phyloP scores from a whole-genome alignment of 2,329 filamentous ascomycete species.

The Ceratocystis ficicola region DNA sequence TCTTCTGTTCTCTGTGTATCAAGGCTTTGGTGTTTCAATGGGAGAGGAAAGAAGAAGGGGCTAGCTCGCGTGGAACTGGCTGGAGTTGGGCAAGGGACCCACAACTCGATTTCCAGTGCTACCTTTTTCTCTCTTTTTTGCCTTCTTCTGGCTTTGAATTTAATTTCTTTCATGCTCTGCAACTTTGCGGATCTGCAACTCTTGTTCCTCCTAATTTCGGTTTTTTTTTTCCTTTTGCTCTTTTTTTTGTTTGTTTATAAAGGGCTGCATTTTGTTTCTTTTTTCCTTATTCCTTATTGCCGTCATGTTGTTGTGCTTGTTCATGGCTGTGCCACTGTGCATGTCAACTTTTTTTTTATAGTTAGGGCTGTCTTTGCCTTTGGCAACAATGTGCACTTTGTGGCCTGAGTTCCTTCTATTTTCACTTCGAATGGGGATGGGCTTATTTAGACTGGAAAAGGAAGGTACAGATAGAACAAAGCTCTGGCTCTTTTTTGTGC shows the following conservation, averaged over 20 bases:
- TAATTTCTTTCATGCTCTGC: background rate
- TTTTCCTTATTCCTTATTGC: background rate
- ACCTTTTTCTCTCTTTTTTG: background rate
- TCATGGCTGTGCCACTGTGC: background rate
- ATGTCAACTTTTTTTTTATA: background rate
- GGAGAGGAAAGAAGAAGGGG: no score
- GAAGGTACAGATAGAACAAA: slow-evolving; percentile 1
- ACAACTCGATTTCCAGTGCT: no score
- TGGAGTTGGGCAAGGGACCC: no score
- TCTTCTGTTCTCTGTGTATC: no score
- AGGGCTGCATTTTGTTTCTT: background rate
- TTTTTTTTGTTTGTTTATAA: background rate
- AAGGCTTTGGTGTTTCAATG: no score
- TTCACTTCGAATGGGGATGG: no score
- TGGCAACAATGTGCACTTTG: background rate
- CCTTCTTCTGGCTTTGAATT: background rate
- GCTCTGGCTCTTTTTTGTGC: background rate
- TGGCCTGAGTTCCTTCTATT: no score
- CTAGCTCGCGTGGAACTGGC: no score
- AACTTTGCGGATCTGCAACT: background rate
- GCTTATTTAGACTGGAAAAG: background rate
- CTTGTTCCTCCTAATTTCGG: background rate
- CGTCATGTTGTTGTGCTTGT: background rate
- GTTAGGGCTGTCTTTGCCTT: background rate
- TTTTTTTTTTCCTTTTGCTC: background rate